These are phyloP conservation scores for Acrodontium crateriforme DNA, from an alignment of 2,329 filamentous ascomycete genomes.

Conservation along the genomic window DNA sequence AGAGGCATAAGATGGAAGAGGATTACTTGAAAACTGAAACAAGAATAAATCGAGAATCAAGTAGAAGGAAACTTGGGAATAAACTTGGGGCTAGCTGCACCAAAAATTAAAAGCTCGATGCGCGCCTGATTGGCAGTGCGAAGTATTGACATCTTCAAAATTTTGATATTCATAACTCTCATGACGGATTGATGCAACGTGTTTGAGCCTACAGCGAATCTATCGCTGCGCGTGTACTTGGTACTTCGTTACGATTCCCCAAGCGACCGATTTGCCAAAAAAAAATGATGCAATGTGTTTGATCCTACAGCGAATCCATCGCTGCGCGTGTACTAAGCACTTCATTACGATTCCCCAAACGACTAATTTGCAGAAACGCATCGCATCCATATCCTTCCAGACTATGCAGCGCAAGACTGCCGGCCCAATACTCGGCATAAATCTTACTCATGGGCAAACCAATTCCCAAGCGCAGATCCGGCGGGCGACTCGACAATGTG, in stretches of 20 bases:
- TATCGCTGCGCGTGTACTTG: constrained; percentile 47
- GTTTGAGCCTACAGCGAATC: constrained; percentile 35
- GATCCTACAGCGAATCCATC: constrained; percentile 38
- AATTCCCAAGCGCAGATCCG: constrained; percentile 79
- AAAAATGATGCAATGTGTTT: no score
- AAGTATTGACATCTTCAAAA: no score
- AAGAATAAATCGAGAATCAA: no score
- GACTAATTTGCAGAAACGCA: constrained; percentile 89
- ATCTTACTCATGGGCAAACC: constrained; percentile 85
- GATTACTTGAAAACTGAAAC: no score
- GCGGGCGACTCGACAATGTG: constrained; percentile 67
- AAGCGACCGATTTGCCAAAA: constrained; percentile 93
- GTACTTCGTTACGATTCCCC: constrained; percentile 94
- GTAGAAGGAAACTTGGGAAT: no score
- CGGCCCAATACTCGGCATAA: constrained; percentile 97
- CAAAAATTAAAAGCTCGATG: no score
- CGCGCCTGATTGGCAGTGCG: no score
- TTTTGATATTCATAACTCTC: background rate
- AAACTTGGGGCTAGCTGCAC: no score
- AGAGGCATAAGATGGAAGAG: no score
- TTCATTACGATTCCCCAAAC: constrained; percentile 95
- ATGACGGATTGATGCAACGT: background rate
- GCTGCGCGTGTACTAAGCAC: constrained; percentile 52
- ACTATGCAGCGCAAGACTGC: constrained; percentile 78
- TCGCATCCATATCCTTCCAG: constrained; percentile 93